Evolutionary conservation across 139 green algal genomes (phyloP).

Genomic region (Mesotaenium endlicherianum): DNA sequence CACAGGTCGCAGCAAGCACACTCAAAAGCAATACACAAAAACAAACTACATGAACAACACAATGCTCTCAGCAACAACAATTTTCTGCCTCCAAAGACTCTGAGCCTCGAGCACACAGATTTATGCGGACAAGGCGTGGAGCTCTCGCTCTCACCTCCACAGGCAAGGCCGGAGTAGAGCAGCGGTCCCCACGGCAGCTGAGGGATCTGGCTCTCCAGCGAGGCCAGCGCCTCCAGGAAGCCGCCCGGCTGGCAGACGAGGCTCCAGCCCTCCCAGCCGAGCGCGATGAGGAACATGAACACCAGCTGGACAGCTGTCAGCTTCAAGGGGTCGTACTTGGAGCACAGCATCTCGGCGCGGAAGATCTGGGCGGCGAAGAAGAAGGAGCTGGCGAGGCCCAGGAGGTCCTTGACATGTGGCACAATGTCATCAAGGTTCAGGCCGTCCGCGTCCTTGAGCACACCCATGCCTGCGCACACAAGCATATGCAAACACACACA

Average conservation of each 20-base stretch:
- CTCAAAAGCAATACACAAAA: not conserved
- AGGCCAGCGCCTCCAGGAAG: not conserved
- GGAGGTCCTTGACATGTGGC: not conserved
- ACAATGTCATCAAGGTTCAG: not conserved
- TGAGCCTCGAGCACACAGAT: too few species aligned
- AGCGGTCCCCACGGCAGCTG: conserved; percentile 31
- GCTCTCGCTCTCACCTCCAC: too few species aligned
- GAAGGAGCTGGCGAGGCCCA: not conserved
- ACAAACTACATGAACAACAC: not conserved
- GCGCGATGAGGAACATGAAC: not conserved
- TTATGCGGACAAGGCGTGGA: too few species aligned
- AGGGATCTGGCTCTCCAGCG: not conserved
- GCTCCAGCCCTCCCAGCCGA: conserved; percentile 22
- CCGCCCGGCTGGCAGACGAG: not conserved
- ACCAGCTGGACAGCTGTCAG: conserved; percentile 29
- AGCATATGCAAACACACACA: too few species aligned
- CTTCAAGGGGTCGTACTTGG: conserved; percentile 27
- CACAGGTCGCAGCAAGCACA: not conserved
- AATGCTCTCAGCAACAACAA: too few species aligned
- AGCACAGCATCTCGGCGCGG: conserved; percentile 24
- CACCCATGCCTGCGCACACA: conserved; percentile 25
- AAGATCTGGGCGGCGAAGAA: conserved; percentile 41
- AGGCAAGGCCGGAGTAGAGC: conserved; percentile 31
- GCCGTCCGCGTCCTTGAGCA: not conserved
- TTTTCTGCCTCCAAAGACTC: too few species aligned